A percentile compares a stretch with the other conserved stretches of the same genome.
Conservation (phyloP, 1,284 basidiomycete species). For the Cutaneotrichosporon cyanovorans region DNA sequence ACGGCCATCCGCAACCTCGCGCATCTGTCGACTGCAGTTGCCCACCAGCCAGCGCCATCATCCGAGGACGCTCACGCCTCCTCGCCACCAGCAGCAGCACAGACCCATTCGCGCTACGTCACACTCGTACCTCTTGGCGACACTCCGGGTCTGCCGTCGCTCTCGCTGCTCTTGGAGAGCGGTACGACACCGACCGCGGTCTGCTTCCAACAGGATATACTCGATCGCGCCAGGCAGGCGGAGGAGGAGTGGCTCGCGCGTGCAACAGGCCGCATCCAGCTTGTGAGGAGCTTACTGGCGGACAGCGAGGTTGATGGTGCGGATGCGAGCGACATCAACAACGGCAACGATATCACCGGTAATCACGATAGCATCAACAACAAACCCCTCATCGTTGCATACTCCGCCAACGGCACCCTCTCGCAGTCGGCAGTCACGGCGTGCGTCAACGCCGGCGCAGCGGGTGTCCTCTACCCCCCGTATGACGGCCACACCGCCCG, state of each 20-base stretch:
- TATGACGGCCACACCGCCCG: constrained; percentile 28
- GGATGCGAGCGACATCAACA: constrained; percentile 26
- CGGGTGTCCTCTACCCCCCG: constrained; percentile 41
- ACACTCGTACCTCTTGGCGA: constrained; percentile 42
- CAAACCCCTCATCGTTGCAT: constrained; percentile 37
- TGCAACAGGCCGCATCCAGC: constrained; percentile 27
- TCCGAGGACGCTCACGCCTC: too few species aligned
- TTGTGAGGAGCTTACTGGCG: constrained; percentile 38
- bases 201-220: constrained; percentile 44
- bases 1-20: constrained; percentile 32
- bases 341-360: constrained; percentile 35
- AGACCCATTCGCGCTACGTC: constrained; percentile 27
- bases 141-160: constrained; percentile 38
- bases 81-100: too few species aligned
- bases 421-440: constrained; percentile 26
- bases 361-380: constrained; percentile 31
- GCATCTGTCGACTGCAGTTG: constrained; percentile 27
- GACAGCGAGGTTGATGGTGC: constrained; percentile 22
- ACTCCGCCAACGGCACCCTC: constrained; percentile 38
- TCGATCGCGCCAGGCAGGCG: constrained; percentile 36
- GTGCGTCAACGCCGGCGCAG: constrained; percentile 37
- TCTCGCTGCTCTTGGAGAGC: constrained; percentile 36
- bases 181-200: constrained; percentile 44
- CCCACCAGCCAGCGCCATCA: constrained; percentile 7
- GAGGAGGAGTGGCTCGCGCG: constrained; percentile 42